A percentile compares a stretch with the other conserved stretches of the same genome.
phyloP scores from a whole-genome alignment of 176 grass and related monocot genomes.

The Microstegium vimineum region DNA sequence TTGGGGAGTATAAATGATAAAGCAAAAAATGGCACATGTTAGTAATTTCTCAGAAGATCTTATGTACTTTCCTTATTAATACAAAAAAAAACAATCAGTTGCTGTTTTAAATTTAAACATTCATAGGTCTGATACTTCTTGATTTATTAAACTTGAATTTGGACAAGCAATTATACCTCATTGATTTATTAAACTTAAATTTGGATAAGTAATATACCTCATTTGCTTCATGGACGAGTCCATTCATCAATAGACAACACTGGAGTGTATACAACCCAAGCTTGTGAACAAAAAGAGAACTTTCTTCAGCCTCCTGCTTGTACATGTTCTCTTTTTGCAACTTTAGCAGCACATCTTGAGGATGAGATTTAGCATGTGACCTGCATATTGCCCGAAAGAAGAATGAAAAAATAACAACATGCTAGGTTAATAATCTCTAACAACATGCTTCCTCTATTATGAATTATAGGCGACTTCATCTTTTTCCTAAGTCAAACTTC shows the following conservation, averaged over 20 bases:
- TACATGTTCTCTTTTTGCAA: constrained; percentile 63
- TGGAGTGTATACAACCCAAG: constrained; percentile 76
- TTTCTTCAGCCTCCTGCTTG: constrained; percentile 74
- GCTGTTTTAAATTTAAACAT: constrained; percentile 3
- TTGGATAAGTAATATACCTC: constrained; percentile 57
- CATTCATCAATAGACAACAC: constrained; percentile 94
- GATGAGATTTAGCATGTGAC: constrained; percentile 87
- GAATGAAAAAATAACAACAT: neutral
- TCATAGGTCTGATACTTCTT: constrained; percentile 4
- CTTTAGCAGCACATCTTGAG: constrained; percentile 83
- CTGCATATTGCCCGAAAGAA: constrained; percentile 41
- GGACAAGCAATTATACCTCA: constrained; percentile 51
- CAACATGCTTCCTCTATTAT: neutral
- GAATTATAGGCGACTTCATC: neutral
- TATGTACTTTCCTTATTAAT: neutral
- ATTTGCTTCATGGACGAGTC: constrained; percentile 79
- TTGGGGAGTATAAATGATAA: constrained; percentile 16
- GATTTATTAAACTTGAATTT: constrained; percentile 32
- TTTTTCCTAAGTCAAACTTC: neutral
- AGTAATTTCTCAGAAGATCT: constrained; percentile 4
- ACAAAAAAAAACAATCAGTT: neutral
- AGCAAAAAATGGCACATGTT: constrained; percentile 7
- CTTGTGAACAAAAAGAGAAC: constrained; percentile 83
- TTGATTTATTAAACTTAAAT: constrained; percentile 10
- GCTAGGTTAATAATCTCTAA: constrained; percentile 8